Percentiles rank a stretch among this genome's conserved stretches.
phyloP scores from a whole-genome alignment of 352 stramenopile species.

The Pythium utonaiense region DNA sequence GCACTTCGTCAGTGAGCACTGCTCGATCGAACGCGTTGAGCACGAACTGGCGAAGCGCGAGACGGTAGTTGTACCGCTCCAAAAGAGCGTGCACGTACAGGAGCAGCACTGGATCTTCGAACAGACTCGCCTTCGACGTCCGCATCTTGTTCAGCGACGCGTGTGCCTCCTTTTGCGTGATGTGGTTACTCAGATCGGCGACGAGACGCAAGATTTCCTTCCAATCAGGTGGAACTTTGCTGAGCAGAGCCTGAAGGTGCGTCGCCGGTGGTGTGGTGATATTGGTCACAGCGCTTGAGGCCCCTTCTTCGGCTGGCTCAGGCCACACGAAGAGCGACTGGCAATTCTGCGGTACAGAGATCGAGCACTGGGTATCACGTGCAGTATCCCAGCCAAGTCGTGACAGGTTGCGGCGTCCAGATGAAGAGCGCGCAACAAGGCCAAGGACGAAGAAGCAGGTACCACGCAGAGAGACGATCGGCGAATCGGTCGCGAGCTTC shows the following conservation, averaged over 20 bases:
- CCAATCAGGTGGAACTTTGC: conserved; percentile 71
- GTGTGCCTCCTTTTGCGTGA: conserved; percentile 87
- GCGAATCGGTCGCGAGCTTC: conserved; percentile 80
- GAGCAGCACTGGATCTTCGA: conserved; percentile 80
- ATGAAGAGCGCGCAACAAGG: conserved; percentile 61
- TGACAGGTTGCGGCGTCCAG: conserved; percentile 57
- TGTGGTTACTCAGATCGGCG: conserved; percentile 85
- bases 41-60: conserved; percentile 84
- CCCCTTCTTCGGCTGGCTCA: conserved; percentile 21
- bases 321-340: conserved; percentile 83
- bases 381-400: conserved; percentile 78
- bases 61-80: conserved; percentile 81
- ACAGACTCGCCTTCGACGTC: conserved; percentile 60
- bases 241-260: conserved; percentile 59
- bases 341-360: conserved; percentile 78
- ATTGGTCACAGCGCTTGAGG: conserved; percentile 26
- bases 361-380: conserved; percentile 65
- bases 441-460: conserved; percentile 87
- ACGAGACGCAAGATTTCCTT: conserved; percentile 74
- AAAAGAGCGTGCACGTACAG: conserved; percentile 81
- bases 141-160: conserved; percentile 82
- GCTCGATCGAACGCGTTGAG: conserved; percentile 82
- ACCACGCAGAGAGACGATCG: conserved; percentile 78
- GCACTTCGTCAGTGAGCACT: conserved; percentile 67
- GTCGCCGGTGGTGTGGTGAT: conserved; percentile 62